Percentiles rank a stretch among this genome's conserved stretches.
phyloP scores from a whole-genome alignment of 2,329 filamentous ascomycete species.

The Fonsecaea monophora region DNA sequence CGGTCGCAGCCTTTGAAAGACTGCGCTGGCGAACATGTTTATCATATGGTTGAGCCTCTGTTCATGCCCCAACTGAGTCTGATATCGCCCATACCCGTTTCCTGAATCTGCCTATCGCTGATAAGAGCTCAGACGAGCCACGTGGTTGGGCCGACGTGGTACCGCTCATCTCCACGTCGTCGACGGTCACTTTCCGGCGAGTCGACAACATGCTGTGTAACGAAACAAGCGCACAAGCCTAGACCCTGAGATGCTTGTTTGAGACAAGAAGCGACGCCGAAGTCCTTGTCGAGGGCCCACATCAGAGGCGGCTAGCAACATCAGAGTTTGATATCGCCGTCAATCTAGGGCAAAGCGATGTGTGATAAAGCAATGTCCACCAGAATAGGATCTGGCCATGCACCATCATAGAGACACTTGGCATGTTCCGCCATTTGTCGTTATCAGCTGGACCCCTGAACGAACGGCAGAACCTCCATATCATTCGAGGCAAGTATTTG shows the following conservation, averaged over 20 bases:
- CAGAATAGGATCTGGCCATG: slow-evolving; percentile 2
- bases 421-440: slow-evolving; percentile 1
- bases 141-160: slow-evolving; percentile 2
- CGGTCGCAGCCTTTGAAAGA: not conserved
- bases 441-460: not conserved
- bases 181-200: slow-evolving; percentile 9
- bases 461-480: not conserved
- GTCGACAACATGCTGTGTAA: not conserved
- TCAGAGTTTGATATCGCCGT: not conserved
- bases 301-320: not conserved
- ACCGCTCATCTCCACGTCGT: slow-evolving; percentile 6
- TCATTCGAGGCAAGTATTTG: not conserved
- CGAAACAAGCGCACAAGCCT: not conserved
- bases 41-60: slow-evolving; percentile 1
- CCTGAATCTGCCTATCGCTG: slow-evolving; percentile 1
- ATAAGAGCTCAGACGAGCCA: slow-evolving; percentile 2
- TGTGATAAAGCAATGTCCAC: not conserved
- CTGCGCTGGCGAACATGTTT: not conserved
- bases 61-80: not conserved
- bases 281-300: not conserved
- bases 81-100: not conserved
- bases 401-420: not conserved
- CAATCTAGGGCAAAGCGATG: not conserved
- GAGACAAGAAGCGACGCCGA: not conserved
- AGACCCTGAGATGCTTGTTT: not conserved